These are phyloP conservation scores for Paralagenidium karlingii DNA, from an alignment of 352 stramenopile species.

Conservation along the genomic window DNA sequence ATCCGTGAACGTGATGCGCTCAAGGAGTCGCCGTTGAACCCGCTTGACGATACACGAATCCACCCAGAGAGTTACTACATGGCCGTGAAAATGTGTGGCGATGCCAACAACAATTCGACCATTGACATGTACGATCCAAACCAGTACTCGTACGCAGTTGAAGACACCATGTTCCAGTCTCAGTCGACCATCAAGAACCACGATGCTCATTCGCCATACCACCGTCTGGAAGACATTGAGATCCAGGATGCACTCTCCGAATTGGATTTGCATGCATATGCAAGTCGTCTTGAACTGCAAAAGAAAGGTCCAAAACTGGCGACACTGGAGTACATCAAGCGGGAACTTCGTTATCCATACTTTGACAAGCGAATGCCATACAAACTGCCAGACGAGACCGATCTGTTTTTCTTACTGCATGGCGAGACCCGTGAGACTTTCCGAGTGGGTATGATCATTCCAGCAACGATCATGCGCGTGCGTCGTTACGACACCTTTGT, in stretches of 20 bases:
- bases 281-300: conserved; percentile 73
- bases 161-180: conserved; percentile 87
- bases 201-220: conserved; percentile 36
- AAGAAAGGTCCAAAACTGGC: conserved; percentile 82
- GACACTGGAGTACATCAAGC: conserved; percentile 83
- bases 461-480: conserved; percentile 76
- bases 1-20: conserved; percentile 79
- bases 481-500: conserved; percentile 63
- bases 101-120: conserved; percentile 85
- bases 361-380: conserved; percentile 83
- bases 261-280: conserved; percentile 78
- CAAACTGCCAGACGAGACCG: conserved; percentile 68
- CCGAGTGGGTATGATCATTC: conserved; percentile 74
- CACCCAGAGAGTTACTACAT: conserved; percentile 88
- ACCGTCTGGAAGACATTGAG: conserved; percentile 51
- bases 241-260: conserved; percentile 82
- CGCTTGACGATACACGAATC: conserved; percentile 79
- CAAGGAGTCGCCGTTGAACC: conserved; percentile 74
- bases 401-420: conserved; percentile 80
- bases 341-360: conserved; percentile 81
- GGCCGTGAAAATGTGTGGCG: conserved; percentile 84
- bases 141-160: conserved; percentile 82
- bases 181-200: conserved; percentile 66
- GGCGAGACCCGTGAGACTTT: conserved; percentile 74
- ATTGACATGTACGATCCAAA: conserved; percentile 88